Conservation (phyloP, 306 rosid species). For the Trifolium repens region DNA sequence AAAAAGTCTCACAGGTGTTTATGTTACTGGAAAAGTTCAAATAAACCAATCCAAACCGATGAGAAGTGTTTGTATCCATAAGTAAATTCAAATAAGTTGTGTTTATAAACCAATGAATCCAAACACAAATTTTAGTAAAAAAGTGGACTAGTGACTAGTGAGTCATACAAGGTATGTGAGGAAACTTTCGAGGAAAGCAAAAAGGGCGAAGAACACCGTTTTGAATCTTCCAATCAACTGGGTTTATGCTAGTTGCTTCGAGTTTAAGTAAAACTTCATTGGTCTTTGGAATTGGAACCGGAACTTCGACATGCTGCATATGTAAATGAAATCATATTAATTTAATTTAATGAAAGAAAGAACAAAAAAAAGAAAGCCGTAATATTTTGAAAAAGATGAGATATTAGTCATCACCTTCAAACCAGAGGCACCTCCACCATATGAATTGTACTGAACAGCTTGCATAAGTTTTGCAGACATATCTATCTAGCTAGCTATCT, state of each 20-base stretch:
- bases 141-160: background rate
- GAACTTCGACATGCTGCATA: conserved; percentile 73
- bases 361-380: no score
- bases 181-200: conserved; percentile 53
- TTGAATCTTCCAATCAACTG: conserved; percentile 80
- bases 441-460: conserved; percentile 43
- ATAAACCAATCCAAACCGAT: no score
- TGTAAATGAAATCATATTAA: background rate
- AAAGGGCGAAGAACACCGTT: conserved; percentile 55
- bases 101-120: background rate
- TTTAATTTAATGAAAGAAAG: background rate
- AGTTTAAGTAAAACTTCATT: conserved; percentile 63
- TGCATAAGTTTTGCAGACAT: conserved; percentile 37
- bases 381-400: background rate
- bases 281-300: conserved; percentile 58
- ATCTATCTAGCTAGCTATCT: background rate
- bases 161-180: conserved; percentile 39
- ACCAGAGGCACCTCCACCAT: conserved; percentile 50
- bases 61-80: no score
- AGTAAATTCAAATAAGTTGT: no score
- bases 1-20: no score
- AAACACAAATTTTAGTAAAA: background rate
- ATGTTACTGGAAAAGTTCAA: no score
- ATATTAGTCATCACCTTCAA: conserved; percentile 38
- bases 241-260: conserved; percentile 71